Conservation (phyloP, 495 filamentous ascomycete genomes). For the Talaromyces proteolyticus region DNA sequence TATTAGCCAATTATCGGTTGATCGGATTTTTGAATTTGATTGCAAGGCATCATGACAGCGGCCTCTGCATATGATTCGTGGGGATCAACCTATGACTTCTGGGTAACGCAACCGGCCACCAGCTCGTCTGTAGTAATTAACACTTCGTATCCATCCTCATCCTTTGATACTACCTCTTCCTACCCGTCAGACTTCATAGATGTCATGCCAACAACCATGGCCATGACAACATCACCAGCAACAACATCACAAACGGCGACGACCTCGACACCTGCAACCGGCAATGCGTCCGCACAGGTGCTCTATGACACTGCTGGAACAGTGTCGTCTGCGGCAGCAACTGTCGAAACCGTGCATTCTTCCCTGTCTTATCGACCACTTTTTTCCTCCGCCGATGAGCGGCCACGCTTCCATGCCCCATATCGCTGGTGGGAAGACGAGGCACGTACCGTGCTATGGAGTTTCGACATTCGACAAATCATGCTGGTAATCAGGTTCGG, state of each 20-base stretch:
- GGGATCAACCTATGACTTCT: neutral
- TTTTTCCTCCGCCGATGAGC: slow-evolving; percentile 24
- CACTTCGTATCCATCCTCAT: too few relatives aligned
- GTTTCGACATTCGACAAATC: slow-evolving; percentile 33
- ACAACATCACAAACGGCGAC: neutral
- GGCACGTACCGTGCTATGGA: slow-evolving; percentile 32
- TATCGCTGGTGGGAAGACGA: slow-evolving; percentile 42
- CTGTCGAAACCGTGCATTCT: neutral
- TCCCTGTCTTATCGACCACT: slow-evolving; percentile 19
- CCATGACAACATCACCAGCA: neutral
- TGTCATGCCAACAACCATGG: neutral
- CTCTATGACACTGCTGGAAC: neutral
- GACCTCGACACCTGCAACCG: neutral
- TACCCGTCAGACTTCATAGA: neutral
- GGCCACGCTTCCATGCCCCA: slow-evolving; percentile 21
- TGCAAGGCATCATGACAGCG: neutral
- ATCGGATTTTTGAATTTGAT: neutral
- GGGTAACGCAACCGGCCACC: neutral
- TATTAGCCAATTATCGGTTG: too few relatives aligned
- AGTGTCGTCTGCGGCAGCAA: neutral
- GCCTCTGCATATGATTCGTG: neutral
- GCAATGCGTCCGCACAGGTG: neutral
- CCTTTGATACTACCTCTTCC: neutral
- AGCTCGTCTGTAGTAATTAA: too few relatives aligned
- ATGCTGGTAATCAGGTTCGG: slow-evolving; percentile 32